Conservation (phyloP, 495 filamentous ascomycete species). For the Bacidia gigantensis region DNA sequence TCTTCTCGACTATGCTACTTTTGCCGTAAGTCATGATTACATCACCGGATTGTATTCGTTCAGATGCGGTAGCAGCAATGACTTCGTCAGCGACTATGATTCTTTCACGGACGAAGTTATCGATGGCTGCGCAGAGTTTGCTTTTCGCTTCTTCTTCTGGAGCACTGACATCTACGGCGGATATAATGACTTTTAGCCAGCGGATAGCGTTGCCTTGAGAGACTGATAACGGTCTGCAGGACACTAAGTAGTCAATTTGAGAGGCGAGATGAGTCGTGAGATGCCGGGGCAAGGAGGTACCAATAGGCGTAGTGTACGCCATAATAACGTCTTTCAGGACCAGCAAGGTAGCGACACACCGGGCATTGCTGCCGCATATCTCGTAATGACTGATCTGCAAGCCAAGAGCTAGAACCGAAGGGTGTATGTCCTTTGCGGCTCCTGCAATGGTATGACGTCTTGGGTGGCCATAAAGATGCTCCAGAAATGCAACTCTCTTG, state of each 20-base stretch:
- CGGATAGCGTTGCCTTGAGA: constrained; percentile 93
- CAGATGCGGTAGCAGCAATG: constrained; percentile 60
- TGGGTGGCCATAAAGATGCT: constrained; percentile 67
- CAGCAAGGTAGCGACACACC: constrained; percentile 73
- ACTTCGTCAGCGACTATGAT: constrained; percentile 75
- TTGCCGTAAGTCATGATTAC: constrained; percentile 83
- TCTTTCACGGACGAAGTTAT: constrained; percentile 79
- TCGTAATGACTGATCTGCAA: constrained; percentile 82
- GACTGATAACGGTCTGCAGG: constrained; percentile 83
- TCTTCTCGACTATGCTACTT: constrained; percentile 69
- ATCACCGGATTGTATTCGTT: constrained; percentile 64
- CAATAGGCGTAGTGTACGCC: constrained; percentile 74
- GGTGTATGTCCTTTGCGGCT: constrained; percentile 80
- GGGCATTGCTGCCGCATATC: constrained; percentile 78
- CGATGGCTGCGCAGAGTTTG: constrained; percentile 63
- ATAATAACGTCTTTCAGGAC: constrained; percentile 92
- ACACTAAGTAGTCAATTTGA: constrained; percentile 86
- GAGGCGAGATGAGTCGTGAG: constrained; percentile 86
- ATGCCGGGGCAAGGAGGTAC: constrained; percentile 74
- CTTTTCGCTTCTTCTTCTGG: constrained; percentile 68
- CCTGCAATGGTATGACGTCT: constrained; percentile 57
- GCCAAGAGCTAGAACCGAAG: constrained; percentile 69
- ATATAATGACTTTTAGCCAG: constrained; percentile 79
- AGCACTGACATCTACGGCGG: constrained; percentile 67
- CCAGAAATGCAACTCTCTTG: constrained; percentile 67